phyloP scores from a whole-genome alignment of 2,329 filamentous ascomycete genomes.

The Aspergillus sp. region DNA sequence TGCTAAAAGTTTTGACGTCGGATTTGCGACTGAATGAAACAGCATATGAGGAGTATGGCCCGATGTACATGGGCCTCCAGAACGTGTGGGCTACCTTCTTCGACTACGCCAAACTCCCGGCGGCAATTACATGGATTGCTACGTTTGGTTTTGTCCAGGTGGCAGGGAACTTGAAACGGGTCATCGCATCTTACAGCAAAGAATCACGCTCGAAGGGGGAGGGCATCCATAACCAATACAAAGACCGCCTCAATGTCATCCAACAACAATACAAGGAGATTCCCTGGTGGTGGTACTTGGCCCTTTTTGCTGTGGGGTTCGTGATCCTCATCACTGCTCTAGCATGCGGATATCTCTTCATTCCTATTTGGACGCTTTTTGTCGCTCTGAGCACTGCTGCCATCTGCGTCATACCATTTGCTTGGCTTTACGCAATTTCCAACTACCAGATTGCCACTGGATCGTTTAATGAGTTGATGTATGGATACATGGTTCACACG shows the following conservation, averaged over 20 bases:
- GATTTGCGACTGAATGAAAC: constrained; percentile 47
- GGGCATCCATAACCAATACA: constrained; percentile 52
- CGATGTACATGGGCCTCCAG: constrained; percentile 55
- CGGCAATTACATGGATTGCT: constrained; percentile 55
- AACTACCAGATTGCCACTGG: constrained; percentile 53
- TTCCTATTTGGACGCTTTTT: constrained; percentile 58
- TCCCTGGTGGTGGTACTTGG: constrained; percentile 54
- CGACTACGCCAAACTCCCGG: constrained; percentile 56
- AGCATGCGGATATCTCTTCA: constrained; percentile 50
- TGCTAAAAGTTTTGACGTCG: constrained; percentile 38
- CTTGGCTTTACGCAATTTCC: constrained; percentile 57
- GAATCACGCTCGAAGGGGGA: constrained; percentile 20
- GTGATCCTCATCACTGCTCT: constrained; percentile 49
- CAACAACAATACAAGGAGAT: constrained; percentile 56
- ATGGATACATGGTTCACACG: constrained; percentile 53
- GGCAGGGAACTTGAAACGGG: constrained; percentile 41
- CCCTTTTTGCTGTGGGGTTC: constrained; percentile 48
- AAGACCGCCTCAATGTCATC: constrained; percentile 56
- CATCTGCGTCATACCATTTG: constrained; percentile 53
- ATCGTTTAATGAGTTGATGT: constrained; percentile 56
- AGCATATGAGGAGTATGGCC: constrained; percentile 45
- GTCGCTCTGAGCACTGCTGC: constrained; percentile 53
- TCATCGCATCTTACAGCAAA: constrained; percentile 33
- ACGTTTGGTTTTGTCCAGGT: constrained; percentile 52
- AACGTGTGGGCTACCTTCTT: constrained; percentile 57